A percentile compares a stretch with the other conserved stretches of the same genome.
phyloP scores from a whole-genome alignment of 768 basidiomycete genomes.

The Exsudoporus frostii region DNA sequence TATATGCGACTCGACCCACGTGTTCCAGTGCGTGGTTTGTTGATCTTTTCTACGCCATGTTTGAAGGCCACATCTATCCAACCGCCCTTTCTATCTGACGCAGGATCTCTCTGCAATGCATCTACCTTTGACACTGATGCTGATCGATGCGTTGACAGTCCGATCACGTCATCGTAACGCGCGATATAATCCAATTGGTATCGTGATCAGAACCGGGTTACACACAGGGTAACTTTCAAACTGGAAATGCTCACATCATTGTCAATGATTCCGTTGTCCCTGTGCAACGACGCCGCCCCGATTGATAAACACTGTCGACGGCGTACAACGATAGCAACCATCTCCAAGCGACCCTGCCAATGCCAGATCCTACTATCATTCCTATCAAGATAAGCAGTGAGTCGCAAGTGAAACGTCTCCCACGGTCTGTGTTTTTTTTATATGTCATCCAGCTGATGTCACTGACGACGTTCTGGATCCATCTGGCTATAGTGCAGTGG shows the following conservation, averaged over 20 bases:
- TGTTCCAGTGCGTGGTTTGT: conserved; percentile 5
- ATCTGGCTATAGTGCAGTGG: too few species aligned
- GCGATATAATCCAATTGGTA: neutral
- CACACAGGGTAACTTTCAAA: neutral
- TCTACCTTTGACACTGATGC: neutral
- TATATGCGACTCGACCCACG: neutral
- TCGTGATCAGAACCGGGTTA: neutral
- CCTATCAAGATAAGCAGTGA: neutral
- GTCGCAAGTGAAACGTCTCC: neutral
- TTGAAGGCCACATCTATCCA: neutral
- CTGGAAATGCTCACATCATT: neutral
- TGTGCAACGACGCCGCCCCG: neutral
- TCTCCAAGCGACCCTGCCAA: neutral
- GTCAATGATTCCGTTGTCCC: neutral
- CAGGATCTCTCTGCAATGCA: conserved; percentile 2
- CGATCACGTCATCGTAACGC: conserved; percentile 3
- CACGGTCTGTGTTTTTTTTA: neutral
- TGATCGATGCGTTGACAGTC: neutral
- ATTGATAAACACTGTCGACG: neutral
- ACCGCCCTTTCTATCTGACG: conserved; percentile 1
- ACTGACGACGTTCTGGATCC: neutral
- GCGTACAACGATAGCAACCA: neutral
- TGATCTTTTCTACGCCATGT: neutral
- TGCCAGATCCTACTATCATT: neutral
- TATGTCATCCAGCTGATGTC: neutral